Evolutionary conservation across 2,329 filamentous ascomycete genomes (phyloP).

Genomic region (Diaporthe aspalathi): DNA sequence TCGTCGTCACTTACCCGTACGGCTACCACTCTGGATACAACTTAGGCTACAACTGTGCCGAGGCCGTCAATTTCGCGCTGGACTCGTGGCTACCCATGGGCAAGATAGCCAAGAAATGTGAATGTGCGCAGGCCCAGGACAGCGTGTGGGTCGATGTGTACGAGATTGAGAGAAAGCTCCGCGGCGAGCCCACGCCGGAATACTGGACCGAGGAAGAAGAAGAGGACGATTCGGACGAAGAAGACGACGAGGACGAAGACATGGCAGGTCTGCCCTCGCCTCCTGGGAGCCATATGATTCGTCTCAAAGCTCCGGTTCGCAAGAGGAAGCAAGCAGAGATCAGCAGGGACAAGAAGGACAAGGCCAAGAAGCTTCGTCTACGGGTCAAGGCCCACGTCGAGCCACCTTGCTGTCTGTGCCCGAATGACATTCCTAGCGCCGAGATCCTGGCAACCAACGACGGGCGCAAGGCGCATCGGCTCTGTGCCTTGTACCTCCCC

Average conservation of each 20-base stretch:
- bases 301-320: constrained; percentile 66
- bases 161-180: constrained; percentile 93
- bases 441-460: constrained; percentile 89
- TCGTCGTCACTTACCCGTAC: constrained; percentile 98
- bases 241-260: constrained; percentile 68
- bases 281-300: constrained; percentile 78
- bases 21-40: constrained; percentile 99
- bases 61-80: constrained; percentile 97
- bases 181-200: constrained; percentile 83
- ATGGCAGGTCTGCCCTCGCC: constrained; percentile 81
- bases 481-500: constrained; percentile 90
- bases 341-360: constrained; percentile 61
- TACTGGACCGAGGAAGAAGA: constrained; percentile 82
- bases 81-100: constrained; percentile 96
- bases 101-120: constrained; percentile 94
- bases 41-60: constrained; percentile 97
- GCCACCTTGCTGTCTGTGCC: constrained; percentile 90
- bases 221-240: constrained; percentile 75
- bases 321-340: constrained; percentile 74
- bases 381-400: constrained; percentile 77
- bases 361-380: constrained; percentile 82
- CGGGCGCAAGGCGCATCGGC: constrained; percentile 85
- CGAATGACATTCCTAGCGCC: constrained; percentile 86
- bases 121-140: constrained; percentile 94
- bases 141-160: constrained; percentile 98